Conservation (phyloP, 352 stramenopile genomes). For the Plasmopara muralis region DNA sequence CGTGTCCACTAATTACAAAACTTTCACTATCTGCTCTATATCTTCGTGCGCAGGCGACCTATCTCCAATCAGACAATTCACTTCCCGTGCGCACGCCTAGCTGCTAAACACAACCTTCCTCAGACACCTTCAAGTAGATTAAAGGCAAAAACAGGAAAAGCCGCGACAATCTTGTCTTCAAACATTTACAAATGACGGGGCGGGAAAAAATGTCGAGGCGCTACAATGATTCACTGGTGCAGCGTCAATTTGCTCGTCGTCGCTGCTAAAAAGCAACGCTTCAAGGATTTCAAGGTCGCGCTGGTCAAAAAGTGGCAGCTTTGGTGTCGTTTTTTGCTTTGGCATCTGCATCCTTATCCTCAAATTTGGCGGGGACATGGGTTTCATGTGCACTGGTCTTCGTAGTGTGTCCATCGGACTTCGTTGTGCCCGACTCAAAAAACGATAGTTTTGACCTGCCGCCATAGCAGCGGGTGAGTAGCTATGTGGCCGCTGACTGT, state of each 20-base stretch:
- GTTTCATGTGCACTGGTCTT: constrained; percentile 8
- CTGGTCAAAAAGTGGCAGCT: constrained; percentile 34
- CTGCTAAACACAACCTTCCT: constrained; percentile 15
- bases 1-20: not conserved
- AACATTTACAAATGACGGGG: constrained; percentile 33
- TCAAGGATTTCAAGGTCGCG: constrained; percentile 49
- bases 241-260: constrained; percentile 34
- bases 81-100: not conserved
- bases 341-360: constrained; percentile 15
- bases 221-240: constrained; percentile 19
- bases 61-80: not conserved
- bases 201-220: constrained; percentile 15
- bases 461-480: constrained; percentile 18
- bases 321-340: constrained; percentile 8
- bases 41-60: constrained; percentile 7
- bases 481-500: constrained; percentile 19
- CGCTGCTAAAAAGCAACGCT: constrained; percentile 45
- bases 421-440: constrained; percentile 14
- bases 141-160: constrained; percentile 17
- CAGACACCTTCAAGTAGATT: constrained; percentile 22
- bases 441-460: constrained; percentile 28
- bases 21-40: constrained; percentile 18
- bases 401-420: constrained; percentile 8
- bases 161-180: constrained; percentile 23
- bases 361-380: constrained; percentile 26